Base-by-base conservation (phyloP, 441 rosid genomes). In the Erysimum pusillum region DNA sequence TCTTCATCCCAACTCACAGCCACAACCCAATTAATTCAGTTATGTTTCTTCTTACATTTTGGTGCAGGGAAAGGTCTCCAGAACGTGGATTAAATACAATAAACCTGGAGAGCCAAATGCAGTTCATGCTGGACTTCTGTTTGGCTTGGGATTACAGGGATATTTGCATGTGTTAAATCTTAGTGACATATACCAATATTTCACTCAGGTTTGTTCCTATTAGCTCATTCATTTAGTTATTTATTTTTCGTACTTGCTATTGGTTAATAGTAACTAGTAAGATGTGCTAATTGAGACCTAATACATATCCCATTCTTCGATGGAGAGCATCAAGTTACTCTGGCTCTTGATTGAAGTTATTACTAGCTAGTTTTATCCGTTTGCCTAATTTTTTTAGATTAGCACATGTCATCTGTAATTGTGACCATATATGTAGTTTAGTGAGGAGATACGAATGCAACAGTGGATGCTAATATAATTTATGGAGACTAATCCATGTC, bases 111-210 rank as follows among this genome's bases (percentile, higher is more conserved):
- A 92, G 82, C 90, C 98, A 82, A 93, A 85, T 85, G 92, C 82
- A 69, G 66, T 82, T 81, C 99, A 96, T 79, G 96, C 99, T 68
- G 99, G 99, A 71, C 98, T 96, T 79, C 90, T 96, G 49, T 90
- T 93, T 79, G 98, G 98, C 20, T 82, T 96, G 80, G 99, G 98
- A 76, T 83, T 96, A 80, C 99, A 96, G 76, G 99, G 99, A 66
- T 90, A 87, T 85, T 86, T 96, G 63, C 93, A 87, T 72, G 96
- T 88, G 78, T 82, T 96, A 81, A 79, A 68, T 56, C 91, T 88
- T 77, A 85, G 86, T 39, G 99, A 96, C 85, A 90, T 94, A 82
- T 96, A 87, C 87, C 88, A 87, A 46, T 96, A 96, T 73, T 90
- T 92, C 73, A 82, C 91, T 68, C 92, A 90, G 99, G 99, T 96